Evolutionary conservation across 2,329 filamentous ascomycete species (phyloP).

Genomic region (Akanthomyces lecanii): DNA sequence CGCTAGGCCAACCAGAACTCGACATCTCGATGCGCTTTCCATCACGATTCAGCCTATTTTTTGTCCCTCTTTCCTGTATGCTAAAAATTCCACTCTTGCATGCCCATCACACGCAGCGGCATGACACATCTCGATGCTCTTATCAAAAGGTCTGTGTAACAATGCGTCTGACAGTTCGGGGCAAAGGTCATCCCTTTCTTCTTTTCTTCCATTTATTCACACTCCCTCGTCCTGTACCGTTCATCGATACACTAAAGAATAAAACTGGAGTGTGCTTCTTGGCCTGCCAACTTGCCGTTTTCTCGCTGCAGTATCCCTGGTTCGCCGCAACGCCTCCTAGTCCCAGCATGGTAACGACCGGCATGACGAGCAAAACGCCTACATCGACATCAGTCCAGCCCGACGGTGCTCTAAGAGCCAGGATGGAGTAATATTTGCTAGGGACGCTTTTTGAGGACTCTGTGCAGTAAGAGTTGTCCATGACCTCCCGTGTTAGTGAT

Average conservation of each 20-base stretch:
- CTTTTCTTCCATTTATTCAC: not conserved
- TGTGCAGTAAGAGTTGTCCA: too few relatives aligned
- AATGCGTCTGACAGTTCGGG: not conserved
- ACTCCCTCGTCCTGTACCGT: too few relatives aligned
- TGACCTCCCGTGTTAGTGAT: too few relatives aligned
- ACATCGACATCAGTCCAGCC: too few relatives aligned
- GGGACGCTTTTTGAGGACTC: too few relatives aligned
- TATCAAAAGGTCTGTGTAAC: not conserved
- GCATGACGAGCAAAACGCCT: too few relatives aligned
- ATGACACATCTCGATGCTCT: not conserved
- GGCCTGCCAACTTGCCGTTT: too few relatives aligned
- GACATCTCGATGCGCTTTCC: conserved; percentile 10
- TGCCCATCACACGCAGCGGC: not conserved
- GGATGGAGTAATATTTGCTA: too few relatives aligned
- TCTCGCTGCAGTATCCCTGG: not conserved
- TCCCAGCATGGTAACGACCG: too few relatives aligned
- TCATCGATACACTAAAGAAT: too few relatives aligned
- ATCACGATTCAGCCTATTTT: conserved; percentile 1
- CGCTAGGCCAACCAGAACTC: not conserved
- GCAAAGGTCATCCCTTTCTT: not conserved
- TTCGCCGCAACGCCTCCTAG: not conserved
- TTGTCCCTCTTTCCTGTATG: not conserved
- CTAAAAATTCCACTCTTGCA: not conserved
- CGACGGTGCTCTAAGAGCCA: too few relatives aligned
- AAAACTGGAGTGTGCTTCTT: too few relatives aligned